Conservation (phyloP, 305 asterid genomes). For the Plantago coronopus region DNA sequence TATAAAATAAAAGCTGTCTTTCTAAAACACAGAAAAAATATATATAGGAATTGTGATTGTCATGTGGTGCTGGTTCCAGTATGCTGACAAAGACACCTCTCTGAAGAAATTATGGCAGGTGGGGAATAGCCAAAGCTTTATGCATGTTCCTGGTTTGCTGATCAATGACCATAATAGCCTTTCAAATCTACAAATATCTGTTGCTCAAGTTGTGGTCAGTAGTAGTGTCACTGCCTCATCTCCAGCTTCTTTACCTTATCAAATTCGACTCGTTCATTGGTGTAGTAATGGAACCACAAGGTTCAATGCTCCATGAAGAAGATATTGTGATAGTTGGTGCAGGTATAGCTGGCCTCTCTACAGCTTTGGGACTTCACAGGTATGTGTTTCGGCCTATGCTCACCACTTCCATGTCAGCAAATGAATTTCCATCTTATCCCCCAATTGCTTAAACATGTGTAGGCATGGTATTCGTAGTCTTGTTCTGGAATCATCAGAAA, state of each 20-base stretch:
- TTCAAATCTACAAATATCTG: background rate
- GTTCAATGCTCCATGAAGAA: slow-evolving; percentile 27
- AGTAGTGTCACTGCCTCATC: background rate
- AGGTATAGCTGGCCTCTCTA: slow-evolving; percentile 54
- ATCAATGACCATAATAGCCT: too few species aligned
- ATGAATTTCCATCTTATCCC: too few species aligned
- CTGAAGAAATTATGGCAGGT: too few species aligned
- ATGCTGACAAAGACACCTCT: too few species aligned
- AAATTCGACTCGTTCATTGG: too few species aligned
- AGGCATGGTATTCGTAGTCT: slow-evolving; percentile 55
- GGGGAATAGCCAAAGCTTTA: too few species aligned
- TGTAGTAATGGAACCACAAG: slow-evolving; percentile 4
- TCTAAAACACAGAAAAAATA: too few species aligned
- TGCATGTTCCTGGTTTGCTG: too few species aligned
- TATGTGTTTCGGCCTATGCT: background rate
- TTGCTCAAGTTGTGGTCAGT: background rate
- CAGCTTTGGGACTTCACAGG: slow-evolving; percentile 54
- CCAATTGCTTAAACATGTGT: background rate
- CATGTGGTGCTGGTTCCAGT: too few species aligned
- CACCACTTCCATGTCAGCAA: too few species aligned
- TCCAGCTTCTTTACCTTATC: background rate
- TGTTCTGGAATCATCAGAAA: slow-evolving; percentile 65
- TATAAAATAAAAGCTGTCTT: too few species aligned
- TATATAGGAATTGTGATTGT: too few species aligned
- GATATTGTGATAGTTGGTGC: slow-evolving; percentile 51